A percentile compares a stretch with the other conserved stretches of the same genome.
phyloP scores from a whole-genome alignment of 1,284 basidiomycete genomes.

The Exsudoporus floridanus region DNA sequence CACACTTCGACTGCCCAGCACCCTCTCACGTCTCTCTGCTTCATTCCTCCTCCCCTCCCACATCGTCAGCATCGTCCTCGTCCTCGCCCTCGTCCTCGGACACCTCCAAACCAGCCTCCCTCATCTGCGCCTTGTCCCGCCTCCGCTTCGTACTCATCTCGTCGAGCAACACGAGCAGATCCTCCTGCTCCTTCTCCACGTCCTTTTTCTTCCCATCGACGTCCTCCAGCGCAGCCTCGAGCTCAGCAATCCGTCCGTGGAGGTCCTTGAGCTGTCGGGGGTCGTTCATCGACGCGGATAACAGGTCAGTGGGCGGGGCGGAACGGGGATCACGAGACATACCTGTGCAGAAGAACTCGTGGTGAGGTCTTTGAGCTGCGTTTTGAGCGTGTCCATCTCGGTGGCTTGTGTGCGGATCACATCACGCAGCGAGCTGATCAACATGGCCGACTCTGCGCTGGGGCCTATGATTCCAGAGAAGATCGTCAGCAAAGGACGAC shows the following conservation, averaged over 20 bases:
- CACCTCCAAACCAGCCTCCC: conserved; percentile 76
- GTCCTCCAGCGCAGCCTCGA: conserved; percentile 51
- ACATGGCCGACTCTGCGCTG: conserved; percentile 73
- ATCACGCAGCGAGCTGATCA: conserved; percentile 78
- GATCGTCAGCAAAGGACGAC: neutral
- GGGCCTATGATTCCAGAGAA: conserved; percentile 45
- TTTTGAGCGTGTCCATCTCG: conserved; percentile 69
- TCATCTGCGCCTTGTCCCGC: conserved; percentile 77
- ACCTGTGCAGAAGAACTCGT: conserved; percentile 43
- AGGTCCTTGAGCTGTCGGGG: conserved; percentile 39
- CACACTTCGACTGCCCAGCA: too few relatives aligned
- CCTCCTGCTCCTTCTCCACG: conserved; percentile 93
- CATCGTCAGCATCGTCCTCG: conserved; percentile 52
- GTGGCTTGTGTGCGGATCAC: conserved; percentile 77
- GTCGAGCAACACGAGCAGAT: conserved; percentile 89
- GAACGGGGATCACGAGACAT: conserved; percentile 5
- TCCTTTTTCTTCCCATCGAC: conserved; percentile 71
- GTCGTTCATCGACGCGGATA: neutral
- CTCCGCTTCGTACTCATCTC: conserved; percentile 86
- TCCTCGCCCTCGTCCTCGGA: conserved; percentile 88
- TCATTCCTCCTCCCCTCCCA: conserved; percentile 16
- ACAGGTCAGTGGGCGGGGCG: too few relatives aligned
- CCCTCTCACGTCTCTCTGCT: neutral
- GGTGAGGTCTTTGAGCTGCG: conserved; percentile 46
- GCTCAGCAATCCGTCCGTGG: conserved; percentile 41